Evolutionary conservation across 805 yeast genomes (phyloP).

Genomic region (Candida maris): DNA sequence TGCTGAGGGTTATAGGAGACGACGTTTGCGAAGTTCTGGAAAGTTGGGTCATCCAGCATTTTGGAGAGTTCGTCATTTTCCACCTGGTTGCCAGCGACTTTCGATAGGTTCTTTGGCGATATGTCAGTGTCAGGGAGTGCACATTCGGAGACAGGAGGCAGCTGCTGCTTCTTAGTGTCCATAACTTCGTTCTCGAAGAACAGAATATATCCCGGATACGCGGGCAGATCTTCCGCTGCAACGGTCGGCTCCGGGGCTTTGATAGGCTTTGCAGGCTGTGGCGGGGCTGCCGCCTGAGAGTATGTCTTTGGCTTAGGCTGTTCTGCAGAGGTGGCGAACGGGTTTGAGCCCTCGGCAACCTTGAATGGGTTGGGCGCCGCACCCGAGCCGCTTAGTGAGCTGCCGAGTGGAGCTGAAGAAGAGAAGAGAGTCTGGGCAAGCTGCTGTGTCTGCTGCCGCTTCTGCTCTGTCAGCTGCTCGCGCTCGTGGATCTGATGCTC

Average conservation of each 20-base stretch:
- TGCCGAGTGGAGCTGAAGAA: too few species aligned
- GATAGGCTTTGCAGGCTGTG: constrained; percentile 7
- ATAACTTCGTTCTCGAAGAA: constrained; percentile 71
- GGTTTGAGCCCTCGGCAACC: constrained; percentile 19
- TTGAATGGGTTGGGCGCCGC: constrained; percentile 40
- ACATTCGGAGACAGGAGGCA: constrained; percentile 28
- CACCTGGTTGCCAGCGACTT: constrained; percentile 29
- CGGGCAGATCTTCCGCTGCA: constrained; percentile 45
- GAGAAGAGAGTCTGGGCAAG: constrained; percentile 32
- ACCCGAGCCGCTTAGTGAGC: too few species aligned
- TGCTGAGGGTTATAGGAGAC: constrained; percentile 83
- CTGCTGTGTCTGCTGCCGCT: constrained; percentile 37
- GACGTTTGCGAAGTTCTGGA: constrained; percentile 71
- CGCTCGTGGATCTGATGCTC: constrained; percentile 39
- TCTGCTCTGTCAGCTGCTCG: constrained; percentile 43
- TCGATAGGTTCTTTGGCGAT: constrained; percentile 17
- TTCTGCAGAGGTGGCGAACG: constrained; percentile 18
- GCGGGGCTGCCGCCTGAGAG: constrained; percentile 19
- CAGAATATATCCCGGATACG: constrained; percentile 62
- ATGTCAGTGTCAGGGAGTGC: constrained; percentile 38
- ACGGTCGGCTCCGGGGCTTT: constrained; percentile 3
- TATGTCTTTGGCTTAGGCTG: constrained; percentile 2
- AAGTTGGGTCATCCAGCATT: constrained; percentile 68
- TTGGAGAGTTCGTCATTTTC: constrained; percentile 48
- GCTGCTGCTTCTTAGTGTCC: constrained; percentile 42